Evolutionary conservation across 2,329 filamentous ascomycete genomes (phyloP).

Genomic region (Penicillium sp.): DNA sequence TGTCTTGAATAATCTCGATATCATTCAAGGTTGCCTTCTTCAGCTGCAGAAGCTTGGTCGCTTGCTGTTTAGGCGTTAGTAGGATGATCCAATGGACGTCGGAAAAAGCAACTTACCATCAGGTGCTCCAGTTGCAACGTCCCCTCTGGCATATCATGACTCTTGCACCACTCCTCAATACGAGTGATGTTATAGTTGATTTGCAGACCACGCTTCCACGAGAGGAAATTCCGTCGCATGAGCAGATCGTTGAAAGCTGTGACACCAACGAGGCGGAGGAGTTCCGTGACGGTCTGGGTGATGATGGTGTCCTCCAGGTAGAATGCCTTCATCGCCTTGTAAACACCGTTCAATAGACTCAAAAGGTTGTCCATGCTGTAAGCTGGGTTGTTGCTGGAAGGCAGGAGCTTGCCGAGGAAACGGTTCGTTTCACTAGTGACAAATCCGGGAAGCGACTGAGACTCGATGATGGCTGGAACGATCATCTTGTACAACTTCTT

Average conservation of each 20-base stretch:
- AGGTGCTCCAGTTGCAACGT: conserved; percentile 96
- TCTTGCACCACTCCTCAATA: conserved; percentile 99
- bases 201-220: conserved; percentile 97
- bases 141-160: conserved; percentile 98
- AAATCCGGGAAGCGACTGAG: conserved; percentile 94
- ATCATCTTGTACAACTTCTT: conserved; percentile 99
- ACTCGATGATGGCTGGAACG: conserved; percentile 97
- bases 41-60: conserved; percentile 93
- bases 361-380: conserved; percentile 99
- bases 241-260: conserved; percentile 97
- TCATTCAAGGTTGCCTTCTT: conserved; percentile 99
- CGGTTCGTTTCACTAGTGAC: conserved; percentile 98
- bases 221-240: conserved; percentile 97
- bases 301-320: conserved; percentile 96
- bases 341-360: conserved; percentile 92
- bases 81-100: not conserved
- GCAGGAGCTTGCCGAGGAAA: conserved; percentile 94
- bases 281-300: conserved; percentile 89
- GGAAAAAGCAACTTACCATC: conserved; percentile 62
- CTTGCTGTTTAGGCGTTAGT: conserved; percentile 60
- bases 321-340: conserved; percentile 98
- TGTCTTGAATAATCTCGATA: conserved; percentile 99
- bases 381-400: conserved; percentile 84
- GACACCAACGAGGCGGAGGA: conserved; percentile 87
- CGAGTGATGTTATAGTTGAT: conserved; percentile 99